Base-by-base conservation (phyloP, 1,284 basidiomycete genomes). In the Marasmius fiardii region DNA sequence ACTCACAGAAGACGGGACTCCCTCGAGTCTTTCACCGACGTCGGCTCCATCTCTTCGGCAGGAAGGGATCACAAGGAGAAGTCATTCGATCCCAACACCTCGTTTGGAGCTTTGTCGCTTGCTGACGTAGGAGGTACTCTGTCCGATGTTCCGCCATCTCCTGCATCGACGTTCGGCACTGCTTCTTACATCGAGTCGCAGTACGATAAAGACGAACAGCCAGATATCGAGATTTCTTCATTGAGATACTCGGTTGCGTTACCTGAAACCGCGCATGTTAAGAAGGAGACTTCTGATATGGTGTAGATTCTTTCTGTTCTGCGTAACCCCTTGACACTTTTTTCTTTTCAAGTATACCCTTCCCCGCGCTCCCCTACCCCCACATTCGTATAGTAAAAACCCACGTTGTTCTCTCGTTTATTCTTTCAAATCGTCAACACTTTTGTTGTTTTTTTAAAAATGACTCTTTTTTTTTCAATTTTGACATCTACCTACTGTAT, bases 1-100 rank as follows among this genome's bases (percentile, higher is more conserved):
- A 70, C 71, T 51, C 63, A 76, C 51, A 69, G 68, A 56, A 77
- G 74, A 58, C 75, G 70, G 51, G 74, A 75, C 57, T 79, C 79
- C 10, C 52, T 80, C 18, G 65, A 70, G 24, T 82, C 80, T 0
- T 72, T 78, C 64, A 75, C 77, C 14, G 68, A 73, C 56, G 62
- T 76, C 39, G 39, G 11, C 53, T 71, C 69, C 12, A 60, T 63
- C 6, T 48, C 45, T n/a, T 58, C 45, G 41, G 51, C 58, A 21
- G 72, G 71, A 53, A 68, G 62, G 28, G 56, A 61, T 35, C 61
- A 64, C 52, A 58, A 68, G 33, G 65, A 71, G 41, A 69, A 71
- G 56, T 57, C 58, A 4, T 67, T 70, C 60, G 61, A 59, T 49
- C n/a, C n/a, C 55, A 52, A 20, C n/a, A n/a, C n/a, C n/a, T 72